A percentile compares a stretch with the other conserved stretches of the same genome.
phyloP scores from a whole-genome alignment of 108 stramenopile genomes.

The Nannochloropsis salina region DNA sequence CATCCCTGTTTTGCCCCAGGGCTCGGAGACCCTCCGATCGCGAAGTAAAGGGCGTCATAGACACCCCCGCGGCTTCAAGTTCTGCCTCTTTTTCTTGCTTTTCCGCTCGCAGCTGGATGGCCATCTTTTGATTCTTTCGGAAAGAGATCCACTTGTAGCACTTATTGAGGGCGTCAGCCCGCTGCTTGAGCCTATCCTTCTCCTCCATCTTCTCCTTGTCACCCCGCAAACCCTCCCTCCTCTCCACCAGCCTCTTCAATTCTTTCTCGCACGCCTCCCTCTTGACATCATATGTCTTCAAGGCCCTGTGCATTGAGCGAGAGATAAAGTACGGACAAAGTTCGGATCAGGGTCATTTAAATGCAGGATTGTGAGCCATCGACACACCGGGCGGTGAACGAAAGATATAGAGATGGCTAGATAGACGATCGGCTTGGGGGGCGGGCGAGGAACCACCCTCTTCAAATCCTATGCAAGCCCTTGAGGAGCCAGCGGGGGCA shows the following conservation, averaged over 20 bases:
- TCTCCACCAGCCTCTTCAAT: conserved; percentile 43
- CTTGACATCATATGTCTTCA: conserved; percentile 30
- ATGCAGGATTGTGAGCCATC: too few relatives aligned
- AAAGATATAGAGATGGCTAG: too few relatives aligned
- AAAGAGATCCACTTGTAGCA: conserved; percentile 2
- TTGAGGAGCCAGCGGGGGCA: too few relatives aligned
- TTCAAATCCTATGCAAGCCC: too few relatives aligned
- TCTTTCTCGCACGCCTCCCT: conserved; percentile 36
- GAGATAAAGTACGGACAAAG: too few relatives aligned
- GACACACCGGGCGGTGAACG: too few relatives aligned
- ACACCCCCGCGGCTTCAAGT: neutral
- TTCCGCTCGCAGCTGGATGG: neutral
- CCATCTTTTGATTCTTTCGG: neutral
- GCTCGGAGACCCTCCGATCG: conserved; percentile 28
- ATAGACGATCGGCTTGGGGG: too few relatives aligned
- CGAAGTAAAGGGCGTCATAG: neutral
- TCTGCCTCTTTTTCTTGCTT: conserved; percentile 18
- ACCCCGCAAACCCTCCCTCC: conserved; percentile 17
- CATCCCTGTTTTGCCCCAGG: conserved; percentile 27
- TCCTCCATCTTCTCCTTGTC: conserved; percentile 15
- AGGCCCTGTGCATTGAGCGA: neutral
- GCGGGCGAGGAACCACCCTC: too few relatives aligned
- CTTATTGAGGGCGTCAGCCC: neutral
- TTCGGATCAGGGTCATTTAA: too few relatives aligned
- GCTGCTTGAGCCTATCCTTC: neutral